Base-by-base conservation (phyloP, 768 basidiomycete genomes). In the Serendipita vermifera region DNA sequence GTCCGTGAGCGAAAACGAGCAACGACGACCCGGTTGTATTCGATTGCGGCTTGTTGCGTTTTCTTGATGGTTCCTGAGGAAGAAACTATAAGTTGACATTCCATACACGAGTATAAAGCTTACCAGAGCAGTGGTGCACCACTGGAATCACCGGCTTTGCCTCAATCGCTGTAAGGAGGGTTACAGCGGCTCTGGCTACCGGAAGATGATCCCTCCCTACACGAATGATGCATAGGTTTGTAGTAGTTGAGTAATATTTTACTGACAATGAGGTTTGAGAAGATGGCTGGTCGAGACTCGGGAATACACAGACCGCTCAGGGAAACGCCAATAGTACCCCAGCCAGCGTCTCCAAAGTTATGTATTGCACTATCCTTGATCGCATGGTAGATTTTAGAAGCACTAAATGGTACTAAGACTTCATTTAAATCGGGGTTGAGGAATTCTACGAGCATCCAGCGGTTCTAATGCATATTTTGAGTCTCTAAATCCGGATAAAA, bases 381-480 rank as follows among this genome's bases (percentile, higher is more conserved):
- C 0, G 88, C 81, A 2, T 72, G 66, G 69, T 78, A 87, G 53
- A 92, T 77, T 62, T 80, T 84, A n/a, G 76, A 73, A 6, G 46
- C n/a, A 22, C 22, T 51, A 29, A 51, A 26, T 22, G 46, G 46
- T 6, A 29, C 20, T 7, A 29, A 29, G 6, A 20, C 20, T 5
- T 51, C 46, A 29, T 51, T 29, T 15, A 51, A 29, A 15, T 51
- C 27, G 46, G 46, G 46, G 41, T 80, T 80, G 9, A 85, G 64
- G 63, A 93, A 82, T 68, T 94, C 89, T 55, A 91, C 81, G 31
- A 94, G 79, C 9, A 93, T 69, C 86, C 89, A 91, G 33, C 90
- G 79, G 66, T 91, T 92, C 88, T 90, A 26, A 24, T 40, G 4
- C 5, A 15, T 29, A 6, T 43, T 14, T 9, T 14, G 7, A 43